Evolutionary conservation across 352 stramenopile species (phyloP).

Genomic region (Phytophthora fragariae): DNA sequence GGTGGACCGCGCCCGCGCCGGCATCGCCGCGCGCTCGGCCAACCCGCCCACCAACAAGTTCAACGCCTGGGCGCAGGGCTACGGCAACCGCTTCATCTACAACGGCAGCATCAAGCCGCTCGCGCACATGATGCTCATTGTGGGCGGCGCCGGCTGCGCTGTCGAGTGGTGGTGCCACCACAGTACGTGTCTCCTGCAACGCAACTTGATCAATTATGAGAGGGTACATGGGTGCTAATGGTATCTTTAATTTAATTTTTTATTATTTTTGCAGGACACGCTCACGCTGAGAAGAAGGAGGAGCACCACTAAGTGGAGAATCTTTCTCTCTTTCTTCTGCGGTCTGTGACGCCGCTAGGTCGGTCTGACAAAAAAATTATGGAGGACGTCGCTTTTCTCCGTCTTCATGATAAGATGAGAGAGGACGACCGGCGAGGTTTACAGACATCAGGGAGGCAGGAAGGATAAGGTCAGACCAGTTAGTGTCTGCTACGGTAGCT

Average conservation of each 20-base stretch:
- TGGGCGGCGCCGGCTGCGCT: conserved; percentile 58
- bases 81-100: conserved; percentile 82
- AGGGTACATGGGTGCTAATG: background rate
- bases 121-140: conserved; percentile 81
- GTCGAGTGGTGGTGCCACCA: conserved; percentile 79
- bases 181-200: conserved; percentile 40
- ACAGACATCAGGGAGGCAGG: conserved; percentile 17
- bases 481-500: conserved; percentile 10
- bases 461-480: conserved; percentile 9
- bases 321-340: conserved; percentile 12
- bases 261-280: conserved; percentile 44
- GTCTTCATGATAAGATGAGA: conserved; percentile 17
- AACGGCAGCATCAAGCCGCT: conserved; percentile 75
- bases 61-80: conserved; percentile 74
- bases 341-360: conserved; percentile 13
- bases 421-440: background rate
- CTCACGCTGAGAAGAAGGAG: conserved; percentile 55
- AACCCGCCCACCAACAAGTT: conserved; percentile 69
- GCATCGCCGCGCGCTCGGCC: conserved; percentile 63
- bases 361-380: background rate
- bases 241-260: conserved; percentile 11
- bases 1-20: conserved; percentile 64
- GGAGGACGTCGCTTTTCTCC: background rate
- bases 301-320: conserved; percentile 65
- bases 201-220: conserved; percentile 19